A percentile compares a stretch with the other conserved stretches of the same genome.
Conservation (phyloP, 176 grass and related monocot genomes). For the Aegilops bicornis region DNA sequence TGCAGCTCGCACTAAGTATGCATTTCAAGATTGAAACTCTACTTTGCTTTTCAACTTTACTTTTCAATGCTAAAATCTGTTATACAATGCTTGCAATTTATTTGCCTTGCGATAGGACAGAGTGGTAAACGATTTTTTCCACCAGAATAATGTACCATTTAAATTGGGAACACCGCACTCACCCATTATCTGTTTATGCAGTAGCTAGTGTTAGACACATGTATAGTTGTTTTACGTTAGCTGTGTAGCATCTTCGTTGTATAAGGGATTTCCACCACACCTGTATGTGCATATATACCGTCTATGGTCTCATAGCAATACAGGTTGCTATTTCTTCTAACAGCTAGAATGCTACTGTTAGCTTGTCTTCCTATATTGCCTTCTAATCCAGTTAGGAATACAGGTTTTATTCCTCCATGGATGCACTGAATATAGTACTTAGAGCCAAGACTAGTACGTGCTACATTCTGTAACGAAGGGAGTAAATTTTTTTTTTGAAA, state of each 20-base stretch:
- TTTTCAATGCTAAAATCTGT: not conserved
- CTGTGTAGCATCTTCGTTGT: not conserved
- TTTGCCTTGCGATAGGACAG: not conserved
- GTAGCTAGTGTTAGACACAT: not conserved
- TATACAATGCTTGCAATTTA: not conserved
- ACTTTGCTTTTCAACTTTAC: not conserved
- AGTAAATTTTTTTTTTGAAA: not conserved
- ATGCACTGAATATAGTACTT: conserved; percentile 1
- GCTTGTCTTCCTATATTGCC: not conserved
- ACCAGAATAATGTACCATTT: conserved; percentile 11
- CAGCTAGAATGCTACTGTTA: not conserved
- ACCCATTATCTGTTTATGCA: not conserved
- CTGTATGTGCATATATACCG: not conserved
- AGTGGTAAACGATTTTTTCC: not conserved
- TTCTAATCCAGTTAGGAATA: conserved; percentile 1
- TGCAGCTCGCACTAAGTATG: not conserved
- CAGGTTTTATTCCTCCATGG: not conserved
- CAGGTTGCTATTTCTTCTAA: not conserved
- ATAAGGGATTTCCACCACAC: not conserved
- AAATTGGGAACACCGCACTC: not conserved
- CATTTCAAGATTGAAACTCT: not conserved
- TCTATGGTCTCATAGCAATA: not conserved
- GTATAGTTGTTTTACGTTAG: not conserved
- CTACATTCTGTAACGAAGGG: not conserved
- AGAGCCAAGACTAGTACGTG: not conserved